A percentile compares a stretch with the other conserved stretches of the same genome.
Conservation (phyloP, 2,329 filamentous ascomycete genomes). For the Pseudogymnoascus sp. region DNA sequence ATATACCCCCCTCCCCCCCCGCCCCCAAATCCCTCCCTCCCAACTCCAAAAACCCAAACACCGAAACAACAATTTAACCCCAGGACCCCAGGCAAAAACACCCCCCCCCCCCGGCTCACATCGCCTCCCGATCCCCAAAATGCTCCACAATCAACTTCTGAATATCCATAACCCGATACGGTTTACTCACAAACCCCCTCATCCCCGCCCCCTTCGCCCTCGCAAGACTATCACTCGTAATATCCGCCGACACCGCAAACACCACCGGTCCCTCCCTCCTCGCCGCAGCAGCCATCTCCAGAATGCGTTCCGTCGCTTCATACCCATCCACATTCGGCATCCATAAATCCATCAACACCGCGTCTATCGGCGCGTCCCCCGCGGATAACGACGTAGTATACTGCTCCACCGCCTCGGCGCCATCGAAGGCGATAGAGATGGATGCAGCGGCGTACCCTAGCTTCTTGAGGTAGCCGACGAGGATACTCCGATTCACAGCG, state of each 20-base stretch:
- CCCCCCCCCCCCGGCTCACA: not conserved
- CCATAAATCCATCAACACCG: constrained; percentile 68
- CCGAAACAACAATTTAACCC: not conserved
- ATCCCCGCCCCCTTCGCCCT: constrained; percentile 42
- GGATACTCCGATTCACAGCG: constrained; percentile 58
- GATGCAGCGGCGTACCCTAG: constrained; percentile 49
- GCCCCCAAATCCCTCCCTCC: not conserved
- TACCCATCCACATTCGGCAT: constrained; percentile 69
- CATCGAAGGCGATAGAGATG: constrained; percentile 58
- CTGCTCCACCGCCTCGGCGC: constrained; percentile 55
- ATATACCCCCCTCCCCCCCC: not conserved
- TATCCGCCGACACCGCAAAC: constrained; percentile 47
- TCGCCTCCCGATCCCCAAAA: constrained; percentile 14
- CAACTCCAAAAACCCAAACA: not conserved
- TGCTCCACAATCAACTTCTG: constrained; percentile 38
- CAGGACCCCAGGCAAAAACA: no score
- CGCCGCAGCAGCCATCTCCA: constrained; percentile 28
- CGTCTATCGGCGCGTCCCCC: constrained; percentile 39
- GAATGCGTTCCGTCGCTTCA: constrained; percentile 55
- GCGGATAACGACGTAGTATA: constrained; percentile 39
- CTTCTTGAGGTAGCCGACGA: constrained; percentile 57
- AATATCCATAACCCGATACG: constrained; percentile 45
- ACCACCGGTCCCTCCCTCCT: constrained; percentile 32
- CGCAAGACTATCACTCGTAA: constrained; percentile 42
- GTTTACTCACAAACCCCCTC: constrained; percentile 47